Evolutionary conservation across 169 alveolate genomes (phyloP), one percentile per base, ranked within the genome.

Genomic region (Cryptosporidium canis): DNA sequence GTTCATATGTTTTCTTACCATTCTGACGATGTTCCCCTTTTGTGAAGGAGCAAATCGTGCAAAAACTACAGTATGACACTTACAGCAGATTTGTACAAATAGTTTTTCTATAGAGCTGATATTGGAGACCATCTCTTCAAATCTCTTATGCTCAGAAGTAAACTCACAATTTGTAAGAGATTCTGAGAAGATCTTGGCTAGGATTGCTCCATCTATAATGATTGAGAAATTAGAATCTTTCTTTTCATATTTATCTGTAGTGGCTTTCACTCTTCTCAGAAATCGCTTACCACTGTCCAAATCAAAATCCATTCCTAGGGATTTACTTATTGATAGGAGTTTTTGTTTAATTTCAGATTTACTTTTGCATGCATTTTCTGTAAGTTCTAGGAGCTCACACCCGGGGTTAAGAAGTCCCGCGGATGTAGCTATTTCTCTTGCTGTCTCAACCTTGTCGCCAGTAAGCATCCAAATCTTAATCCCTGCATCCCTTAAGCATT

Each of bases 401-500:
- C 70, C 83, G 44, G 90, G 67, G 35, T 43, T 47, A 4, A 61
- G 37, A 9, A 90, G 45, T 11, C 70, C 70, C 11, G 85, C 85
- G 43, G 85, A 72, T 31, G 47, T 39, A 9, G 85, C 97, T 5
- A 98, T 97, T 92, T 97, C 97, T 83, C 96, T 95, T 4, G 99
- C 99, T 7, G 99, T 97, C 85, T 97, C 99, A 68, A 98, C 93
- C 91, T 97, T 97, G 93, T 97, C 99, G 39, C 99, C 99, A 7
- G 99, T 98, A 33, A 98, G 94, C 99, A 98, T 98, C 99, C 99
- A 98, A 3, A 97, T 95, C 85, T 97, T 97, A 43, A 98, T 96
- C 18, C 98, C 99, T 1, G 99, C 99, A 47, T 92, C 83, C 77
- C 97, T 91, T 72, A 98, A 92, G 67, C 95, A 96, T 66, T 95